Base-by-base conservation (phyloP, 768 basidiomycete species). In the Kwoniella bestiolae region DNA sequence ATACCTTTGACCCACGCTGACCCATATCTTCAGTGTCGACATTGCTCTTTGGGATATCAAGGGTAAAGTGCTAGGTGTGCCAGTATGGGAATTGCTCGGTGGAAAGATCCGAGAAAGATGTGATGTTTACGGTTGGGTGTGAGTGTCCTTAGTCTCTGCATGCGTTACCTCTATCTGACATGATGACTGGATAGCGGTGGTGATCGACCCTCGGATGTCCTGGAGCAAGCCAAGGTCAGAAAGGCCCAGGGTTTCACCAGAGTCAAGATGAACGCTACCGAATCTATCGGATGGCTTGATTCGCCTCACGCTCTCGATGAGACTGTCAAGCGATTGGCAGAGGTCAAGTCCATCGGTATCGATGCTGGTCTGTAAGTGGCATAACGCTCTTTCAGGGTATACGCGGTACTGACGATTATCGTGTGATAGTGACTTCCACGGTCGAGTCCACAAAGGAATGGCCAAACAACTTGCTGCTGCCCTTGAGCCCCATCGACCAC, bases 21-120 rank as follows among this genome's bases (percentile, higher is more conserved):
- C 47, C 23, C 21, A 14, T 9, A 26, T 50, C 14, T 26, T 51
- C 32, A 69, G 75, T 59, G 59, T 74, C 23, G 75, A 70, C 59
- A 71, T 70, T 45, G 71, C 70, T 28, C 57, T 71, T 52, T 69
- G 89, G 89, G 89, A 90, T 72, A 88, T 90, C 80, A 90, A 90
- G 69, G 90, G 90, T n/a, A 89, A 89, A 80, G 87, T 86, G 34
- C 84, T 90, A 2, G 88, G 88, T 34, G 89, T 87, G 0, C 82
- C 82, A 2, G 80, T 89, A 1, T 89, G 86, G 84, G 85, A 88
- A 77, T 82, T 91, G 0, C 84, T 89, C 5, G 90, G 89, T 7
- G 89, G 89, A 4, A 87, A 86, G 75, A 87, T 89, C 21, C 84
- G 89, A 53, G 85, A 88, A 71, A 81, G 83, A 31, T 80, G 69